These are phyloP conservation scores for Oidiodendron maius DNA, from an alignment of 495 filamentous ascomycete genomes.

Conservation along the genomic window DNA sequence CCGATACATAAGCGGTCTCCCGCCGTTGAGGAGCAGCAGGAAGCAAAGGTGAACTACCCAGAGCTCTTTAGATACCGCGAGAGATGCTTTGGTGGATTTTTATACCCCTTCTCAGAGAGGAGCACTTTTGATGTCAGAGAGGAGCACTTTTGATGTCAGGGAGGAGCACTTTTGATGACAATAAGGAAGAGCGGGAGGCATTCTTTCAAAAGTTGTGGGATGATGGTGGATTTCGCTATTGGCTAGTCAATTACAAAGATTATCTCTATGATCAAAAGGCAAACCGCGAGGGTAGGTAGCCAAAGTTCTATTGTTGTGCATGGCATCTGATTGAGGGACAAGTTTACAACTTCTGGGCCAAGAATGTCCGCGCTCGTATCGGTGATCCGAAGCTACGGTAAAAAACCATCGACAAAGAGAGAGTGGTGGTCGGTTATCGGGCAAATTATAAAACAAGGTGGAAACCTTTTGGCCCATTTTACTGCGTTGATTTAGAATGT, in stretches of 20 bases:
- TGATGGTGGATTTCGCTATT: slow-evolving; percentile 42
- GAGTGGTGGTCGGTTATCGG: too few species aligned
- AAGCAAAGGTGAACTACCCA: slow-evolving; percentile 34
- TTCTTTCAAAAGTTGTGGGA: slow-evolving; percentile 42
- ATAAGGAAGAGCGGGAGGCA: slow-evolving; percentile 35
- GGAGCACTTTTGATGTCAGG: slow-evolving; percentile 36
- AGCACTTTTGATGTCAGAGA: too few species aligned
- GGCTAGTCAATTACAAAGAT: slow-evolving; percentile 46
- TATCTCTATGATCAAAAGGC: slow-evolving; percentile 34
- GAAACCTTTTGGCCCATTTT: too few species aligned
- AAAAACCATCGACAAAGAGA: too few species aligned
- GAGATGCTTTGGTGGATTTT: slow-evolving; percentile 38
- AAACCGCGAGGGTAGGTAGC: slow-evolving; percentile 25
- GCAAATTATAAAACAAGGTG: too few species aligned
- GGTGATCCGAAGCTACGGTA: too few species aligned
- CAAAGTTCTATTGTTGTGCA: not conserved
- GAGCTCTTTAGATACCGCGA: slow-evolving; percentile 36
- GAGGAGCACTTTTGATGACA: slow-evolving; percentile 38
- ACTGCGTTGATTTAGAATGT: too few species aligned
- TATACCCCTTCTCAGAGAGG: slow-evolving; percentile 31
- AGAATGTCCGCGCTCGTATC: slow-evolving; percentile 44
- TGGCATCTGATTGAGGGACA: slow-evolving; percentile 6
- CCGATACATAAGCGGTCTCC: slow-evolving; percentile 44
- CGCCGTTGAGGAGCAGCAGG: slow-evolving; percentile 36
- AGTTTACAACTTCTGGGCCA: slow-evolving; percentile 52